Evolutionary conservation across 2,329 filamentous ascomycete genomes (phyloP), one percentile per base, ranked within the genome.

Genomic region (Coleophoma eucalyptorum): DNA sequence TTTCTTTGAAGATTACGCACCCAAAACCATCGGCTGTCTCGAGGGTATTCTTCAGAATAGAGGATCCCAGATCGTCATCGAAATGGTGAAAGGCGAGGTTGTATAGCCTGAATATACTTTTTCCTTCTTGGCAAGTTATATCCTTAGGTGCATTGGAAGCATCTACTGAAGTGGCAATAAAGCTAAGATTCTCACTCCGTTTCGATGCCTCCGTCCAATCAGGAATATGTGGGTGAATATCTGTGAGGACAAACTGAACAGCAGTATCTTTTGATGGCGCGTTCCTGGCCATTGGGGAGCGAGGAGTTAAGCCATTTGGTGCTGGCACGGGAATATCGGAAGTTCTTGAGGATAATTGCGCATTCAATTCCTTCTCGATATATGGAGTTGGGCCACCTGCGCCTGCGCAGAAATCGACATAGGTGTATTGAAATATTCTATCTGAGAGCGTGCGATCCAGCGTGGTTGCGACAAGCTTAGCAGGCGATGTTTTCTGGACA

Each of bases 41-140:
- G 35, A 89, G 66, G 0, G 84, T 86, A 63, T 87, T 83, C 48
- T 72, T 73, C 32, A 92, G 65, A 31, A 90, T 85, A 8, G 74
- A 72, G 21, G 65, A 69, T 1, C 84, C 87, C 16, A 83, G 67
- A 4, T 69, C 68, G 60, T 90, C 84, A 54, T 83, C 78, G 58
- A 91, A 91, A 69, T 91, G 87, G 67, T 91, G 88, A 62, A 92
- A 92, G 1, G 86, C 80, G 2, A 90, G 73, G 63, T 86, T 88
- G 66, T 88, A 91, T 46, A 90, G 69, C 4, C 87, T 75, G 63
- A 90, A 86, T 19, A 88, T 71, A 42, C 72, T 77, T 61, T 75
- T 77, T 3, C 69, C 71, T 11, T 67, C 63, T 5, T 57, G 61
- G 16, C 58, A 59, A 43, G 79, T 67, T 32, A 84, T 65, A 38